A percentile compares a stretch with the other conserved stretches of the same genome.
Evolutionary conservation across 306 rosid species (phyloP).

Genomic region (Cicer pinnatifidum): DNA sequence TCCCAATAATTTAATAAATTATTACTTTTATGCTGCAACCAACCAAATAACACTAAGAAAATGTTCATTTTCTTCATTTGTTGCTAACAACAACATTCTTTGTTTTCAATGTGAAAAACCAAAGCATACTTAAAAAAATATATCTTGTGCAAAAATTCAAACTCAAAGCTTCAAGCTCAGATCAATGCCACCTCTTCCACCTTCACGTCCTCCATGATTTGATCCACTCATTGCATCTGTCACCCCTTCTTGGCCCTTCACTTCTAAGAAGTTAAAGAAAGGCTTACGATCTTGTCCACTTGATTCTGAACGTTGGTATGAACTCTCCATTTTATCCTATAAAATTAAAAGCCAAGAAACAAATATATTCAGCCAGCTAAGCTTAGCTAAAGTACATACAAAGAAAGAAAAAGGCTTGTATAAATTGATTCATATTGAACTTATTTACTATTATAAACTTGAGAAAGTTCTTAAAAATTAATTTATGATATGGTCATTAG

Average conservation of each 20-base stretch:
- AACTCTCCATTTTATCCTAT: constrained; percentile 45
- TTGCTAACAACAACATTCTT: neutral
- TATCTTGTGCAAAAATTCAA: constrained; percentile 1
- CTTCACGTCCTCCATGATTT: constrained; percentile 42
- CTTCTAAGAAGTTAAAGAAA: constrained; percentile 52
- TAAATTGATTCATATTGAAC: too few relatives aligned
- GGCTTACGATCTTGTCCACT: constrained; percentile 39
- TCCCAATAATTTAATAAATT: neutral
- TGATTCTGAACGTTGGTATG: constrained; percentile 37
- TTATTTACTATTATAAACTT: too few relatives aligned
- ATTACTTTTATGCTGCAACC: constrained; percentile 4
- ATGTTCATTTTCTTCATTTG: constrained; percentile 1
- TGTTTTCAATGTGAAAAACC: constrained; percentile 12
- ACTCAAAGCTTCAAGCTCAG: constrained; percentile 61
- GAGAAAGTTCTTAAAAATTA: too few relatives aligned
- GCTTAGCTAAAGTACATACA: neutral
- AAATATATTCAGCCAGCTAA: neutral
- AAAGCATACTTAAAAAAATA: neutral
- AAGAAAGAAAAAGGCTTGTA: neutral
- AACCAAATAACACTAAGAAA: neutral
- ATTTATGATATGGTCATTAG: too few relatives aligned
- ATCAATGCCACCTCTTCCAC: constrained; percentile 49
- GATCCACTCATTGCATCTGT: constrained; percentile 27
- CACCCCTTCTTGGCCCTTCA: constrained; percentile 36
- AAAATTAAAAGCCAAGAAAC: neutral